phyloP scores from a whole-genome alignment of 352 stramenopile species.

The Globisporangium middletonii region DNA sequence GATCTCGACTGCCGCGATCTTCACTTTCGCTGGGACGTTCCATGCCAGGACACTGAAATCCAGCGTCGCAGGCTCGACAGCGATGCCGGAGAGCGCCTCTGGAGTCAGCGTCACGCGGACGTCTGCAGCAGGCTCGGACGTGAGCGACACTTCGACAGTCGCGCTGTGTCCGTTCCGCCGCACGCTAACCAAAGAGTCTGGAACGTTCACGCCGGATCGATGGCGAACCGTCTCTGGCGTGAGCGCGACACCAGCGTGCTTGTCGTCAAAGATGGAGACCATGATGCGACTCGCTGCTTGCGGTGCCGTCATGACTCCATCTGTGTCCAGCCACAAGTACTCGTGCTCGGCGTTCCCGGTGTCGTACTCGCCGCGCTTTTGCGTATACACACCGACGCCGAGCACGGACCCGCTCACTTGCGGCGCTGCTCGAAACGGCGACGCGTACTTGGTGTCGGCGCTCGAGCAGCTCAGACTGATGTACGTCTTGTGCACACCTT shows the following conservation, averaged over 20 bases:
- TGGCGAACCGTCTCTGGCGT: slow-evolving; percentile 31
- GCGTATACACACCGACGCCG: slow-evolving; percentile 38
- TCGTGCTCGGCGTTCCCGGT: slow-evolving; percentile 45
- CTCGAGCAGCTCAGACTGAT: slow-evolving; percentile 32
- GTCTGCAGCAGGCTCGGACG: slow-evolving; percentile 30
- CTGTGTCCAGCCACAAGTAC: slow-evolving; percentile 38
- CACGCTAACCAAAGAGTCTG: slow-evolving; percentile 32
- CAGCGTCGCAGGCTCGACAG: slow-evolving; percentile 22
- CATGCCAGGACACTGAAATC: slow-evolving; percentile 25
- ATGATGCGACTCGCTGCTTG: slow-evolving; percentile 13
- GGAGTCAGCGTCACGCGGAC: slow-evolving; percentile 32
- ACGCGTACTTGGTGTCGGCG: slow-evolving; percentile 32
- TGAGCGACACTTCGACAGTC: slow-evolving; percentile 26
- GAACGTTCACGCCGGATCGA: slow-evolving; percentile 13
- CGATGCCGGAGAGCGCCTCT: slow-evolving; percentile 17
- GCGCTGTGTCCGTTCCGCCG: slow-evolving; percentile 37
- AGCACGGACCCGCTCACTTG: slow-evolving; percentile 28
- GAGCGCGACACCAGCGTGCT: slow-evolving; percentile 32
- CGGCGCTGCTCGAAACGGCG: slow-evolving; percentile 19
- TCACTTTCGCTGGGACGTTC: slow-evolving; percentile 18
- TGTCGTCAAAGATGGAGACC: slow-evolving; percentile 48
- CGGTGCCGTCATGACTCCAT: slow-evolving; percentile 49
- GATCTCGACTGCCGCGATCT: slow-evolving; percentile 15
- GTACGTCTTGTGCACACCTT: slow-evolving; percentile 26
- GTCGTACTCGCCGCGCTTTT: slow-evolving; percentile 39